Percentiles rank a stretch among this genome's conserved stretches.
These are phyloP conservation scores for Auricularia sp. DNA, from an alignment of 768 basidiomycete species.

Conservation along the genomic window DNA sequence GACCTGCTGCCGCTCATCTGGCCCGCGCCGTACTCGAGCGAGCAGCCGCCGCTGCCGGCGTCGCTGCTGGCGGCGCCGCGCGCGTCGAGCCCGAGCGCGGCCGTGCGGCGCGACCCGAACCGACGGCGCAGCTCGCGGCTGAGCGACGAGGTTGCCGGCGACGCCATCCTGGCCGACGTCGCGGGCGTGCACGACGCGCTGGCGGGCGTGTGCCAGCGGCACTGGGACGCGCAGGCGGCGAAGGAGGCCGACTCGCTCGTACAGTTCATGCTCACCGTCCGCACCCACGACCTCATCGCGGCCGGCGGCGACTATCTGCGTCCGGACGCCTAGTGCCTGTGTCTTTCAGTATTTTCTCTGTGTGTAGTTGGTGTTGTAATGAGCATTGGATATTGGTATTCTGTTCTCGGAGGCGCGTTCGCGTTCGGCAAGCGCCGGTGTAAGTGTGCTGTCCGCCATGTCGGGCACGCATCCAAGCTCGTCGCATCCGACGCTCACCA, in stretches of 20 bases:
- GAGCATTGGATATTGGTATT: neutral
- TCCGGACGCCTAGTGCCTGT: neutral
- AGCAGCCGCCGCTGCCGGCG: conserved; percentile 62
- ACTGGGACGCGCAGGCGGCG: conserved; percentile 56
- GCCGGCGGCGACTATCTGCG: neutral
- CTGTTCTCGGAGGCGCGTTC: no score
- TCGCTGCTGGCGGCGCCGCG: conserved; percentile 45
- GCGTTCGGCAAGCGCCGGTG: neutral
- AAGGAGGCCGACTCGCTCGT: conserved; percentile 78
- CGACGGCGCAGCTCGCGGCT: conserved; percentile 64
- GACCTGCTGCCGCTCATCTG: conserved; percentile 61
- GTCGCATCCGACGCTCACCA: neutral
- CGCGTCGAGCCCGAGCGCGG: conserved; percentile 47
- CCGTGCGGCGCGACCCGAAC: conserved; percentile 32
- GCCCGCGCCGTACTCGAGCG: conserved; percentile 55
- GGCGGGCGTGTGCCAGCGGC: conserved; percentile 59
- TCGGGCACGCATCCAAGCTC: neutral
- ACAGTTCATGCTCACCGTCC: conserved; percentile 42
- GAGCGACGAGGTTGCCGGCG: conserved; percentile 49
- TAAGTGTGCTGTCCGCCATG: neutral
- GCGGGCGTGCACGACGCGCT: conserved; percentile 56
- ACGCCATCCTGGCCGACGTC: conserved; percentile 61
- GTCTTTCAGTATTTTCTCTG: neutral
- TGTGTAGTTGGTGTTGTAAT: neutral
- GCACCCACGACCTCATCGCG: neutral